Base-by-base conservation (phyloP, 306 rosid species). In the Casuarina cunninghamiana region DNA sequence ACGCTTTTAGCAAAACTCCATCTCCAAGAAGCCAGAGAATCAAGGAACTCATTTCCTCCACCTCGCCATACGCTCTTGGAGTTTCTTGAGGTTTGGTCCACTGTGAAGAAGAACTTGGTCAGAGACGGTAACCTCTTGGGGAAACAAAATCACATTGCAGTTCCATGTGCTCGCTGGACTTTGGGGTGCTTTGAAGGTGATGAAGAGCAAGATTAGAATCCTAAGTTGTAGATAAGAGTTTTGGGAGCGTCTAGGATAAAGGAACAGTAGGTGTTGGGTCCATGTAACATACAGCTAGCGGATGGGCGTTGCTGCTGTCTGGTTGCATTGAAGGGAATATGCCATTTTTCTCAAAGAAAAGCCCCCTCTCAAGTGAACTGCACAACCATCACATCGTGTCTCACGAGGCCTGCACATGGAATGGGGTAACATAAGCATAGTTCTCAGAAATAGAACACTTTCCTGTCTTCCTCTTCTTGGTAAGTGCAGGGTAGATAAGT, bases 1-100 rank as follows among this genome's bases (percentile, higher is more conserved):
- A 43, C 78, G 74, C 82, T 86, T 88, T 79, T 75, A 62, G 74
- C 89, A 84, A 87, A 85, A 73, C 82, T 88, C 92, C 92, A 91
- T 84, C 86, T 65, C 89, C 93, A 87, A 88, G 60, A 80, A 76
- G 84, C 84, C 91, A 88, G 61, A 81, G 69, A 78, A 80, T 79
- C 81, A 72, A 88, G 61, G 80, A 72, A 78, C 77, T 79, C 81
- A 72, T 80, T 66, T 79, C 75, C 54, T 74, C 83, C 86, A 72
- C 80, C 79, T 65, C 35, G 12, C 80, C 54, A 0, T 80, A 86
- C 73, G 75, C 85, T 80, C 82, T 73, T 84, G 57, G 74, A 75
- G 46, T 39, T 72, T 60, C 84, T 42, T 71, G 13, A 41, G 37
- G 54, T 4, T 6, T 48, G 65, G 65, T 74, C 75, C 53, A 81